Conservation (phyloP, 208 protist species). For the Acanthamoeba healyi region DNA sequence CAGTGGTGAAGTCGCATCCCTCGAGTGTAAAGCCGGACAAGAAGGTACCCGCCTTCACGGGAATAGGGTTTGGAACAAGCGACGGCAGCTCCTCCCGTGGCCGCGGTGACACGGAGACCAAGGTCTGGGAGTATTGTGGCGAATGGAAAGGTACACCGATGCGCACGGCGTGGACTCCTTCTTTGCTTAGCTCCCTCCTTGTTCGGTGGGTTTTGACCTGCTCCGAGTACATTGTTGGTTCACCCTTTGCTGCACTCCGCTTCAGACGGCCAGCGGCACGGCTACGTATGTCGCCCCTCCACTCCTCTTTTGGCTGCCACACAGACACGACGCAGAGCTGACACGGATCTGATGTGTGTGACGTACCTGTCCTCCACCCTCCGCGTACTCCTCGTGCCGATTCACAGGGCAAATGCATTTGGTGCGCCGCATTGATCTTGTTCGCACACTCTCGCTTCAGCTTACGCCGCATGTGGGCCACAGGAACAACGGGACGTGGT, state of each 20-base stretch:
- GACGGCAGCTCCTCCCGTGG: not conserved
- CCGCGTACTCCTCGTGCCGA: not conserved
- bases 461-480: not conserved
- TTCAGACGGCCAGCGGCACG: constrained; percentile 1
- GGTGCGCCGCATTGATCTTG: not conserved
- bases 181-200: not conserved
- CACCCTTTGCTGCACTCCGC: not conserved
- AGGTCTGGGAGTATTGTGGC: not conserved
- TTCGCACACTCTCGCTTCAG: not conserved
- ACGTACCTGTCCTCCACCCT: too few relatives aligned
- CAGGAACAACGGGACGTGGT: constrained; percentile 35
- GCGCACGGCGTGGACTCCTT: not conserved
- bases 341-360: too few relatives aligned
- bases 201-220: too few relatives aligned
- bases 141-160: constrained; percentile 35
- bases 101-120: not conserved
- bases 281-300: not conserved
- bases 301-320: not conserved
- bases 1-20: too few relatives aligned
- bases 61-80: not conserved
- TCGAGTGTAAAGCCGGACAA: not conserved
- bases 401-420: constrained; percentile 40
- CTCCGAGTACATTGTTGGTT: too few relatives aligned
- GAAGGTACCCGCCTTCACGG: not conserved
- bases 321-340: too few relatives aligned